Percentiles rank a stretch among this genome's conserved stretches.
These are phyloP conservation scores for Isatis tinctoria DNA, from an alignment of 345 rosid genomes.

Conservation along the genomic window DNA sequence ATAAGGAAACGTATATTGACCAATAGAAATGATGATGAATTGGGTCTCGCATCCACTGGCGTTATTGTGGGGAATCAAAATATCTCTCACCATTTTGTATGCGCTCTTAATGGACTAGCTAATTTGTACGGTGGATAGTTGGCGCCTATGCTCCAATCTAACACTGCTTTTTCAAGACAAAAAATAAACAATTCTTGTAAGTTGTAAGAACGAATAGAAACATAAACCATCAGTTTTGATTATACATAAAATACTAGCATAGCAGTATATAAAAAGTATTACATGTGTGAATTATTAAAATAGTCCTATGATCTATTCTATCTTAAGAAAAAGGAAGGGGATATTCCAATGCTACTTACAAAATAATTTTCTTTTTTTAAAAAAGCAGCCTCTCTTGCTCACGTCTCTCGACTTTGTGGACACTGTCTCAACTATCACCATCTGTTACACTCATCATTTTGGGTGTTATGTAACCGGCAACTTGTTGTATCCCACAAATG, in stretches of 20 bases:
- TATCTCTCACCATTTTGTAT: constrained; percentile 14
- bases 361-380: background rate
- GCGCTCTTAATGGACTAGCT: background rate
- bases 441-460: constrained; percentile 19
- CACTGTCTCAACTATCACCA: constrained; percentile 17
- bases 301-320: no score
- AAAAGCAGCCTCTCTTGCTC: constrained; percentile 1
- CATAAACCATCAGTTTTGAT: background rate
- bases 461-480: constrained; percentile 6
- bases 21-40: constrained; percentile 9
- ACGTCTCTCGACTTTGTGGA: constrained; percentile 28
- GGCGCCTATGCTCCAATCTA: background rate
- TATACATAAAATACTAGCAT: background rate
- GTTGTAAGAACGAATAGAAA: no score
- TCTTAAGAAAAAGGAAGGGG: background rate
- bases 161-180: background rate
- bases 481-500: constrained; percentile 5
- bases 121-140: constrained; percentile 9
- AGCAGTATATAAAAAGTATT: no score
- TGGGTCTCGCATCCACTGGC: constrained; percentile 14
- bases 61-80: constrained; percentile 1
- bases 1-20: constrained; percentile 12
- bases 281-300: no score
- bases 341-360: background rate
- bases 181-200: no score